phyloP scores from a whole-genome alignment of 179 eudicot species.

The Camellia oleifera region DNA sequence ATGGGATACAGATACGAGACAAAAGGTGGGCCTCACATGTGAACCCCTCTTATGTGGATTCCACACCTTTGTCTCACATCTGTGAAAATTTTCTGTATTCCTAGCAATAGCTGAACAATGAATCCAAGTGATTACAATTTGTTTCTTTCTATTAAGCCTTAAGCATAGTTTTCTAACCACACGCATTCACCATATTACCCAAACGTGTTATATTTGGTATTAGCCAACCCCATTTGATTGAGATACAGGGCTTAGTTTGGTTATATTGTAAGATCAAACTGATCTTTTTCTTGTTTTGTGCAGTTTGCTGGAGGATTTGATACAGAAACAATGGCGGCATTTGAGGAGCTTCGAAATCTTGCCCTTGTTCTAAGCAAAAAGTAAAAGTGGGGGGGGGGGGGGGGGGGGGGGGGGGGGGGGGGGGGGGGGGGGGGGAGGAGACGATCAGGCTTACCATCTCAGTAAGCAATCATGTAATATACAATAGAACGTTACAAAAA shows the following conservation, averaged over 20 bases:
- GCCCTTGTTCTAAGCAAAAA: constrained; percentile 52
- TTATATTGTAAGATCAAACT: background rate
- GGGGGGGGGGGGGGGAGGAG: background rate
- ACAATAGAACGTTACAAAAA: background rate
- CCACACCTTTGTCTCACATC: too few species aligned
- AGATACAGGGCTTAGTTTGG: too few species aligned
- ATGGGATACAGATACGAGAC: too few species aligned
- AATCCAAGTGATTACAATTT: background rate
- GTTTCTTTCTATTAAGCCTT: background rate
- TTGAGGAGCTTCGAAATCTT: constrained; percentile 75
- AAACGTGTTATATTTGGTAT: constrained; percentile 1
- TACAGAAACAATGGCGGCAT: constrained; percentile 84
- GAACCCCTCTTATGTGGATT: too few species aligned
- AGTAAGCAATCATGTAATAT: constrained; percentile 11
- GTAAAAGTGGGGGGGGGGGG: constrained; percentile 15
- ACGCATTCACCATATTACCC: background rate
- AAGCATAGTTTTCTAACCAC: background rate
- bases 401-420: background rate
- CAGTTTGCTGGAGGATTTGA: constrained; percentile 98
- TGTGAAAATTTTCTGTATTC: too few species aligned
- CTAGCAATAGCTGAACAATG: background rate
- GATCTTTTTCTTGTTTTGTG: constrained; percentile 11
- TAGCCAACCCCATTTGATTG: background rate
- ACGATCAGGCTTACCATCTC: constrained; percentile 13
- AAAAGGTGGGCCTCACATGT: too few species aligned